Evolutionary conservation across 1,284 basidiomycete species (phyloP), one percentile per base, ranked within the genome.

Genomic region (Microbotryomycetes sp.): DNA sequence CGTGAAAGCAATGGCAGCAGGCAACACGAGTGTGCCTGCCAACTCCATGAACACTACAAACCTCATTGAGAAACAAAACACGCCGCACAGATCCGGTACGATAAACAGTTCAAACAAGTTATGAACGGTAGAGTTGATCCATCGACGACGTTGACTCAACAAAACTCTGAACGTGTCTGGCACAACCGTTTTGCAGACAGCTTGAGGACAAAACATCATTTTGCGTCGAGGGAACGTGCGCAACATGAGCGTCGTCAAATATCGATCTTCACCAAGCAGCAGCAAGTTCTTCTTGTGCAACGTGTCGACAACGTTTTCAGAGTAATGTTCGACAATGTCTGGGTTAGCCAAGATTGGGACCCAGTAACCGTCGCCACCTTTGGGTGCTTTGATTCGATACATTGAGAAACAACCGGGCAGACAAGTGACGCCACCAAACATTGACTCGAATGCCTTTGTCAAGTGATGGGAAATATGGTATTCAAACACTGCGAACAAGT

Each of bases 391-490:
- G 75, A 79, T 76, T 47, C 78, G 75, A 63, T 78, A 79, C 59
- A 77, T 76, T 52, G 74, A 76, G 74, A 78, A 78, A 66, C 77
- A 79, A 25, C 77, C 77, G n/a, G 77, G 77, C 30, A 78, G 67
- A 67, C 77, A 78, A 26, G 77, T 78, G 28, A 79, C 77, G 70
- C 77, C 76, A 57, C 77, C 77, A 71, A 77, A 76, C 74, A 76
- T 68, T 3, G 77, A 72, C 67, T 78, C 77, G 69, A 76, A 79
- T 3, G 77, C 76, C 70, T 78, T 74, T 71, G 77, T 96, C 81
- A 92, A 83, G 77, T 98, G 96, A 75, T 98, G 94, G 16, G 94
- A 97, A 77, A 97, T 97, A 81, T 97, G 97, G 78, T 98, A 98
- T 78, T 97, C 94, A 76, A 97, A 97, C 88, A 78, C 76, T 73